phyloP scores from a whole-genome alignment of 805 yeast species.

The Pichia cabralensis region DNA sequence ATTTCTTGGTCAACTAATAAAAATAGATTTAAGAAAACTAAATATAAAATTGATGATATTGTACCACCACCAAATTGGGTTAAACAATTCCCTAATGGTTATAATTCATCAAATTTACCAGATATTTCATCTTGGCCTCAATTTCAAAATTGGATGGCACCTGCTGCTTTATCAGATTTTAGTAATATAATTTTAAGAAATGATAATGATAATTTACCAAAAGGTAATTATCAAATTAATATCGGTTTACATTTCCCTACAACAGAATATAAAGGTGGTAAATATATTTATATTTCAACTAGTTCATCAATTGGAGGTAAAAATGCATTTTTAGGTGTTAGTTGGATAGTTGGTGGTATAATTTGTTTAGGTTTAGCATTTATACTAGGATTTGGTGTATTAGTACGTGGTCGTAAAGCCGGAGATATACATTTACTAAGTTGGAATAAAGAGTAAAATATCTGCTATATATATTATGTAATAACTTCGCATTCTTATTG shows the following conservation, averaged over 20 bases:
- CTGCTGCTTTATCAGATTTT: constrained; percentile 63
- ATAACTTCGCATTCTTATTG: no score
- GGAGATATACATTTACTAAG: constrained; percentile 65
- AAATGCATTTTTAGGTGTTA: constrained; percentile 59
- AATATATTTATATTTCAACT: constrained; percentile 57
- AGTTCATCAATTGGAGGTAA: constrained; percentile 70
- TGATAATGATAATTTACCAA: constrained; percentile 39
- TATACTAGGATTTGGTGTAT: constrained; percentile 40
- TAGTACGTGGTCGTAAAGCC: constrained; percentile 56
- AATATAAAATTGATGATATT: constrained; percentile 47
- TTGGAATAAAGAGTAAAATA: constrained; percentile 42
- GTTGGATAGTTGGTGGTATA: constrained; percentile 70
- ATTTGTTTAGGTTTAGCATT: constrained; percentile 52
- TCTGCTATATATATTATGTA: not conserved
- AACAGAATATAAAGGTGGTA: constrained; percentile 53
- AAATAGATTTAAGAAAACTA: constrained; percentile 52
- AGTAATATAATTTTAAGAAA: constrained; percentile 59
- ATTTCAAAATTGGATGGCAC: constrained; percentile 81
- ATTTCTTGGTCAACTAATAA: constrained; percentile 70
- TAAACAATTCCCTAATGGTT: constrained; percentile 62
- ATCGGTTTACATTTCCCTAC: constrained; percentile 79
- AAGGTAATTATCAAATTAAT: constrained; percentile 54
- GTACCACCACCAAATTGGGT: constrained; percentile 84
- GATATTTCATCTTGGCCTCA: constrained; percentile 58
- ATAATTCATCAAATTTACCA: constrained; percentile 59